Conservation (phyloP, 1,139 yeast genomes). For the Magnusiomyces fungicola region DNA sequence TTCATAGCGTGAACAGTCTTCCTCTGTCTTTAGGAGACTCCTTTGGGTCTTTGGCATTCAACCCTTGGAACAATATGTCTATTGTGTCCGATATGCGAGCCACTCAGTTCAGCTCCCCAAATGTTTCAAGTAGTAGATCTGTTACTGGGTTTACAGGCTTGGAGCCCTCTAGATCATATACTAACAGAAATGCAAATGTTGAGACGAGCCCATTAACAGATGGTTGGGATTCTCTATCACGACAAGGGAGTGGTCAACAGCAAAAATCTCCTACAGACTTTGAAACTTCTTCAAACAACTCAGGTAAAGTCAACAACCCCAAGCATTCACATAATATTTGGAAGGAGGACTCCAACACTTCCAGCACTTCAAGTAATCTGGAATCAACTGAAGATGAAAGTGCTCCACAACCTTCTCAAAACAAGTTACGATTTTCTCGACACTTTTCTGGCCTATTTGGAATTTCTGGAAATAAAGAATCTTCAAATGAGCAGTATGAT, state of each 20-base stretch:
- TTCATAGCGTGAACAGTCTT: slow-evolving; percentile 13
- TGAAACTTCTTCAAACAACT: background rate
- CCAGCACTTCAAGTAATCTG: background rate
- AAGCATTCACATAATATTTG: background rate
- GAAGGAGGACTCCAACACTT: background rate
- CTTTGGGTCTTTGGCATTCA: slow-evolving; percentile 10
- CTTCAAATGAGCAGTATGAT: no score
- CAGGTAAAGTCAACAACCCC: background rate
- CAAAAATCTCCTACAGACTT: background rate
- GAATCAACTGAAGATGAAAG: background rate
- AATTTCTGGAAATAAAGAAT: no score
- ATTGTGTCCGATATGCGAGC: no score
- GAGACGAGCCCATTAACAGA: no score
- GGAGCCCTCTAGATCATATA: slow-evolving; percentile 13
- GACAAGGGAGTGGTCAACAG: slow-evolving; percentile 9
- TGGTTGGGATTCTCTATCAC: no score
- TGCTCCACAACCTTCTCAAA: background rate
- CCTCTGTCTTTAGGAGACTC: slow-evolving; percentile 15
- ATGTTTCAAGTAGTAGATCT: background rate
- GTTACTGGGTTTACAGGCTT: background rate
- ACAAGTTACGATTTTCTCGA: no score
- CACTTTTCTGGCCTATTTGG: no score
- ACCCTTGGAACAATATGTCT: slow-evolving; percentile 10
- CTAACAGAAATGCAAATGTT: no score
- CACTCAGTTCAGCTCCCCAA: background rate